phyloP scores from a whole-genome alignment of 208 protist species.

The Herpetomonas samuelpessoai region DNA sequence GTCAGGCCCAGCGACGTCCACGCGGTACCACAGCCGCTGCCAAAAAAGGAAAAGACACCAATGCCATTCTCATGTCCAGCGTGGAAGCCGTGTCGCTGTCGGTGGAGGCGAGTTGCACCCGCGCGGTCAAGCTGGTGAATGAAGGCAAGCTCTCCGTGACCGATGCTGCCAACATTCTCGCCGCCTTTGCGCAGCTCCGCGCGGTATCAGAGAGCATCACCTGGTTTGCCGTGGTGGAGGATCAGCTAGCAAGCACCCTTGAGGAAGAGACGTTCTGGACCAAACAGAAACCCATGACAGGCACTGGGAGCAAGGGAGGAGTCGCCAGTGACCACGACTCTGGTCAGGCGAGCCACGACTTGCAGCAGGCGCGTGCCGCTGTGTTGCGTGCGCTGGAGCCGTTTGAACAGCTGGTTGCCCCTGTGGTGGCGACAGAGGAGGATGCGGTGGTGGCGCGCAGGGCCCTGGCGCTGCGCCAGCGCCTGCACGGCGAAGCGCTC shows the following conservation, averaged over 20 bases:
- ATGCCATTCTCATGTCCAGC: background rate
- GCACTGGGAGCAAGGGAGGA: too few species aligned
- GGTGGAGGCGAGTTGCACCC: background rate
- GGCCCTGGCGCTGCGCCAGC: conserved; percentile 16
- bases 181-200: conserved; percentile 19
- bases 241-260: background rate
- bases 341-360: too few species aligned
- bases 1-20: background rate
- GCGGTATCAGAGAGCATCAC: background rate
- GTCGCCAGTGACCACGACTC: too few species aligned
- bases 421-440: conserved; percentile 1
- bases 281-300: too few species aligned
- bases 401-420: background rate
- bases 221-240: conserved; percentile 10
- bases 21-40: background rate
- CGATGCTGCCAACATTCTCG: conserved; percentile 33
- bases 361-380: too few species aligned
- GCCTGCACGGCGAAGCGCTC: conserved; percentile 15
- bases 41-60: background rate
- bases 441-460: conserved; percentile 14
- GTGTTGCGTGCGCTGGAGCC: conserved; percentile 20
- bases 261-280: background rate
- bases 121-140: conserved; percentile 4
- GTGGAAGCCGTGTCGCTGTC: background rate
- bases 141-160: conserved; percentile 7